Base-by-base conservation (phyloP, 2,329 filamentous ascomycete species). In the Annulohypoxylon truncatum region DNA sequence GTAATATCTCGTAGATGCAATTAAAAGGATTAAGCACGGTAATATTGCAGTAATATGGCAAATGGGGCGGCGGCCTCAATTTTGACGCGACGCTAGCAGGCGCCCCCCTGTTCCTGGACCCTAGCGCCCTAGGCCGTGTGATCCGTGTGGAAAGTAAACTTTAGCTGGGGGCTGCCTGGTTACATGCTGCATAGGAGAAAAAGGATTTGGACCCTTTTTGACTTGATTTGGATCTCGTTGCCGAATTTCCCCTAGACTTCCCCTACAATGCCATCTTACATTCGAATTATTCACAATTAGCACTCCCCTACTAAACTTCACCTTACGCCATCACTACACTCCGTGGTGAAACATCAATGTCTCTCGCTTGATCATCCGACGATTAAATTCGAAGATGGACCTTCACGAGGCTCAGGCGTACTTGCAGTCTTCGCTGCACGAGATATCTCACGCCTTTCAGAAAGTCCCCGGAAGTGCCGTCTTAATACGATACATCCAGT, bases 401-500 rank as follows among this genome's bases (percentile, higher is more conserved):
- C 80, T 90, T 59, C 85, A 89, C 74, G 85, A 88, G 74, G 82
- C 87, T 31, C 87, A 90, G 74, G 79, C 79, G 58, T 82, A 87
- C 71, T 73, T 87, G 67, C 81, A 84, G 63, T 77, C 82, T 62
- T 84, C 85, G 70, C 80, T 87, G 47, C 81, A 85, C 66, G 82
- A 84, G 69, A 79, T 85, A 22, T 83, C 83, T 56, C 82, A 88
- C 64, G 85, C 90, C 62, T 96, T 99, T 77, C 94, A 97, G 75
- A 93, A 92, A 76, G 87, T 99, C 38, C 96, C 96, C 28, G 96
- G 96, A 55, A 98, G 95, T 28, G 92, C 95, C 42, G 97, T 99
- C 73, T 85, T 98, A 75, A 88, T 97, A 73, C 92, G 96, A 68
- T 99, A 99, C 81, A 94, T 99, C 77, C 93, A 93, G 79, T 97